phyloP scores from a whole-genome alignment of 1,284 basidiomycete species.

The Vanrija sp. region DNA sequence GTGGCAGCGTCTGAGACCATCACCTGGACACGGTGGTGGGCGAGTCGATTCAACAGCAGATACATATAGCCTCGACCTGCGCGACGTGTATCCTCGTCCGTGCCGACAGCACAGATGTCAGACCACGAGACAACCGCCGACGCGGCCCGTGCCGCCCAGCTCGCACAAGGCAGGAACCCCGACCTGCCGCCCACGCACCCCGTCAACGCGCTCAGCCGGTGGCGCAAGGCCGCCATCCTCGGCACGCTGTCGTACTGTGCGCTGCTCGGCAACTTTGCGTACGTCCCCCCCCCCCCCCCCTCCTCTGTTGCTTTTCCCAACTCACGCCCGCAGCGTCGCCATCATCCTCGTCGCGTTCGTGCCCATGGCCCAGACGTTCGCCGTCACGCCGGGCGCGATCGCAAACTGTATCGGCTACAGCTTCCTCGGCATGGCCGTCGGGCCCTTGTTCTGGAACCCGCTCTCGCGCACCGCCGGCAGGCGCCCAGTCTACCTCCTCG shows the following conservation, averaged over 20 bases:
- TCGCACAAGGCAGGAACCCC: background rate
- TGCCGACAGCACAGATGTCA: too few species aligned
- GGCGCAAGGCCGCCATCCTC: conserved; percentile 39
- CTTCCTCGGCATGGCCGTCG: conserved; percentile 46
- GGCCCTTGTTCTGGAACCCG: conserved; percentile 40
- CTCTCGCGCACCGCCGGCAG: conserved; percentile 25
- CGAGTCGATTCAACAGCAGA: too few species aligned
- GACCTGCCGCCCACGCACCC: conserved; percentile 25
- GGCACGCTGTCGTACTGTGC: conserved; percentile 27
- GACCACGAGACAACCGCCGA: too few species aligned
- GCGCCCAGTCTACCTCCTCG: conserved; percentile 41
- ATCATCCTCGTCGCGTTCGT: conserved; percentile 17
- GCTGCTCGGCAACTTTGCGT: conserved; percentile 36
- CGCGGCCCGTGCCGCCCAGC: background rate
- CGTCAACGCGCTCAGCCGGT: conserved; percentile 27
- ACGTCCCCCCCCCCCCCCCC: too few species aligned
- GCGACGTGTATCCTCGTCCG: too few species aligned
- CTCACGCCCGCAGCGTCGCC: conserved; percentile 6
- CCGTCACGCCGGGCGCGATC: conserved; percentile 26
- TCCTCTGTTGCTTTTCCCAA: background rate
- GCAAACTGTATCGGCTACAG: conserved; percentile 45
- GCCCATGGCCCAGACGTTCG: background rate
- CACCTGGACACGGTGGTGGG: too few species aligned
- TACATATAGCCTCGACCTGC: too few species aligned
- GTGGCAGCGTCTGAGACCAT: too few species aligned